Base-by-base conservation (phyloP, 1,284 basidiomycete species). In the Puccinia novopanici region DNA sequence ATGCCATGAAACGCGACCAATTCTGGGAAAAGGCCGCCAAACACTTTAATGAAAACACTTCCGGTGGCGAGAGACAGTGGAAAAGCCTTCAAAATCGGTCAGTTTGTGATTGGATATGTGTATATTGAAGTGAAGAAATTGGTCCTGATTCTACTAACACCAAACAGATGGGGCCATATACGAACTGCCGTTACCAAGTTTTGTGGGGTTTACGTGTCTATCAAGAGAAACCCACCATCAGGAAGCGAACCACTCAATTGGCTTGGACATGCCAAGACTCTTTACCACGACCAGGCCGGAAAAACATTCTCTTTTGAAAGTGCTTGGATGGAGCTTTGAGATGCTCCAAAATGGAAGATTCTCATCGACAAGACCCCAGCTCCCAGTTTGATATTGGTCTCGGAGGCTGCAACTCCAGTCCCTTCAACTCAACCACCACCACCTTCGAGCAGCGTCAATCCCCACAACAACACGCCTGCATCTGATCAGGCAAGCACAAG, bases 321-420 rank as follows among this genome's bases (percentile, higher is more conserved):
- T 19, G 63, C 63, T 8, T 65, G 63, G 63, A 34, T 34, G 34
- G 34, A 34, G 34, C 34, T 34, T 34, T 34, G 65, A 1, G 65
- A 68, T 27, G 42, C 65, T 0, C 65, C 65, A 68, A 68, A 68
- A 48, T 68, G 65, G 65, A 45, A 48, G n/a, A 68, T 68, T 15
- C 12, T 30, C 0, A 8, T 68, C 17, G 42, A 68, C 13, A 70
- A 52, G 15, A 30, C 45, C 19, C 45, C 67, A 2, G 30, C 45
- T 22, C 67, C 48, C 24, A 48, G 40, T 17, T 9, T 70, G 13
- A 19, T 70, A n/a, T 6, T 0, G 3, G 34, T 3, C 27, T 50
- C 50, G 12, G 24, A 70, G 17, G 5, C 27, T 6, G 45, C 19
- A 4, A 45, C n/a, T 52, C 13, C 48, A 34, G 1, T 40, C 10